Percentiles rank a stretch among this genome's conserved stretches.
These are phyloP conservation scores for Colletotrichum karsti DNA, from an alignment of 2,329 filamentous ascomycete genomes.

Conservation along the genomic window DNA sequence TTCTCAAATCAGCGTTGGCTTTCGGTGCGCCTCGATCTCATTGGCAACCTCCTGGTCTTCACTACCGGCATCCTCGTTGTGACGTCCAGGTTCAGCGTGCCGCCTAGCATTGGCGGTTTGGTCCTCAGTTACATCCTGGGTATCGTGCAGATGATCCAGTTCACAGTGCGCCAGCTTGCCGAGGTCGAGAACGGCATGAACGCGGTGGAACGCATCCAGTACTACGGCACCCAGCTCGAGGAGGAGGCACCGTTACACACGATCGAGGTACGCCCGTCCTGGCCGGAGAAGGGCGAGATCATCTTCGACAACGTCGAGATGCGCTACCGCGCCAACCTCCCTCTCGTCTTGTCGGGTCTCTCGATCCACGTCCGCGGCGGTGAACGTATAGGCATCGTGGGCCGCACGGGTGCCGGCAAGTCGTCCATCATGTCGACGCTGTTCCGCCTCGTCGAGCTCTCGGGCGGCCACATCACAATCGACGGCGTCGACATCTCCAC, in stretches of 20 bases:
- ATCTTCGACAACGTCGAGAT: conserved; percentile 79
- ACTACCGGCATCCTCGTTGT: conserved; percentile 90
- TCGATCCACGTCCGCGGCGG: conserved; percentile 78
- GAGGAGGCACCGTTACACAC: conserved; percentile 89
- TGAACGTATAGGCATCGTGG: conserved; percentile 83
- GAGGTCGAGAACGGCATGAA: conserved; percentile 99
- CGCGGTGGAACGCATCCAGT: conserved; percentile 87
- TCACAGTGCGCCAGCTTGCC: conserved; percentile 90
- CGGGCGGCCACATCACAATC: conserved; percentile 68
- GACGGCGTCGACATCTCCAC: conserved; percentile 76
- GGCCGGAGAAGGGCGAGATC: conserved; percentile 90
- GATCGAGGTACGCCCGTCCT: conserved; percentile 74
- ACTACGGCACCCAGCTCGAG: conserved; percentile 87
- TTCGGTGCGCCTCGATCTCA: conserved; percentile 82
- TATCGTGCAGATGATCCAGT: conserved; percentile 96
- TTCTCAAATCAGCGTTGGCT: conserved; percentile 97
- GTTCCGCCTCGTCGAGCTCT: conserved; percentile 78
- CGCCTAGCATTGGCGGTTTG: conserved; percentile 85
- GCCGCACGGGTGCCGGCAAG: conserved; percentile 84
- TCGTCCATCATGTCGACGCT: conserved; percentile 85
- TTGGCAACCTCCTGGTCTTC: conserved; percentile 87
- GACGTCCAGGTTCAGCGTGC: conserved; percentile 86
- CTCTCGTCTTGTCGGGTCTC: conserved; percentile 76
- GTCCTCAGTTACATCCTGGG: conserved; percentile 93
- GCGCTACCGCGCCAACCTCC: conserved; percentile 78